Conservation (phyloP, 495 filamentous ascomycete species). For the Aeminium ludgeri region DNA sequence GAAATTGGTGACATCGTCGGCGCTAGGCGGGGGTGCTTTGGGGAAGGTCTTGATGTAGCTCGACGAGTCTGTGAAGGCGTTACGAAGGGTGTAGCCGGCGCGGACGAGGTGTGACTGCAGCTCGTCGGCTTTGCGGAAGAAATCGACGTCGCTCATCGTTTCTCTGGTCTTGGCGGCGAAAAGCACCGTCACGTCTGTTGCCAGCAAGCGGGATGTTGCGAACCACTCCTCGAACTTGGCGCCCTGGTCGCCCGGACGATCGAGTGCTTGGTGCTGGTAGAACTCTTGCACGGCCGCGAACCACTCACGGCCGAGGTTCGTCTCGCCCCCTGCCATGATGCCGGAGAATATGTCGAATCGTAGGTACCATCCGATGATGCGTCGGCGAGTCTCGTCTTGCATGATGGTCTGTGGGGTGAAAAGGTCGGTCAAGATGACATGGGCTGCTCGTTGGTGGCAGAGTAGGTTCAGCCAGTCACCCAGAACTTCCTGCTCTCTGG, state of each 20-base stretch:
- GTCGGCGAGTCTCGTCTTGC: slow-evolving; percentile 46
- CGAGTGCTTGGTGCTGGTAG: slow-evolving; percentile 39
- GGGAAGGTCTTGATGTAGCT: slow-evolving; percentile 6
- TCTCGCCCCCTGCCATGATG: slow-evolving; percentile 62
- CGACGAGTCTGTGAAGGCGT: slow-evolving; percentile 33
- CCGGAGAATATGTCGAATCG: slow-evolving; percentile 77
- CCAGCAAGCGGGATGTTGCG: slow-evolving; percentile 53
- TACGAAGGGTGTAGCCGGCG: slow-evolving; percentile 41
- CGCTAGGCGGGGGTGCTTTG: slow-evolving; percentile 28
- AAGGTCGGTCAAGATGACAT: slow-evolving; percentile 59
- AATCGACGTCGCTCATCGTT: slow-evolving; percentile 46
- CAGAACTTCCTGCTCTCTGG: slow-evolving; percentile 55
- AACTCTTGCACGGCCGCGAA: slow-evolving; percentile 48
- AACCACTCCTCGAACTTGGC: slow-evolving; percentile 49
- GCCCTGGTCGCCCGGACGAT: slow-evolving; percentile 43
- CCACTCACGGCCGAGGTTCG: slow-evolving; percentile 65
- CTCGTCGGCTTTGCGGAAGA: slow-evolving; percentile 41
- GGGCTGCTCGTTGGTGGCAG: slow-evolving; percentile 81
- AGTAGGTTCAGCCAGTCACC: slow-evolving; percentile 89
- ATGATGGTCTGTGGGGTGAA: slow-evolving; percentile 64
- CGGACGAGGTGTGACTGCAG: slow-evolving; percentile 36
- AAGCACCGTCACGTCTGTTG: slow-evolving; percentile 62
- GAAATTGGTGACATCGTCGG: slow-evolving; percentile 55
- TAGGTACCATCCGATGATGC: slow-evolving; percentile 70
- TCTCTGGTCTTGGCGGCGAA: slow-evolving; percentile 50